Evolutionary conservation across 352 stramenopile species (phyloP).

Genomic region (Phytophthora colocasiae): DNA sequence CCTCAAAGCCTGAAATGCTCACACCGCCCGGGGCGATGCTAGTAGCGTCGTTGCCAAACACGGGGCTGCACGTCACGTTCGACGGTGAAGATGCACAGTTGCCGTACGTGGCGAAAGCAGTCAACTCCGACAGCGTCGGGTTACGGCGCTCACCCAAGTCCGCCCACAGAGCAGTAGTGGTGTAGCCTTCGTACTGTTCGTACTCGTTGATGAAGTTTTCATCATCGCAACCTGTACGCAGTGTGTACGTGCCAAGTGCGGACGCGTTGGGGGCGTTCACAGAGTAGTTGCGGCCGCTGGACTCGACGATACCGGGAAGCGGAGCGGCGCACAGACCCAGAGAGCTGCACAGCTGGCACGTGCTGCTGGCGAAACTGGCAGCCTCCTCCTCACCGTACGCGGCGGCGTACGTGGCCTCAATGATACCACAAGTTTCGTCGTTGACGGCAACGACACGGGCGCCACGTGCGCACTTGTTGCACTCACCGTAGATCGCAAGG

Average conservation of each 20-base stretch:
- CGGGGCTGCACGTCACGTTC: conserved; percentile 67
- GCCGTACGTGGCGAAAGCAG: conserved; percentile 54
- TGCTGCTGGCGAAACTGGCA: conserved; percentile 34
- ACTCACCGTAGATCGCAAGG: conserved; percentile 46
- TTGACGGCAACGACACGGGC: conserved; percentile 54
- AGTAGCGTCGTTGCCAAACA: conserved; percentile 63
- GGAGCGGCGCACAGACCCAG: conserved; percentile 62
- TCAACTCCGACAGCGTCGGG: conserved; percentile 57
- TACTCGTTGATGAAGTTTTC: conserved; percentile 64
- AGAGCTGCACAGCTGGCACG: conserved; percentile 49
- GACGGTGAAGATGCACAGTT: conserved; percentile 52
- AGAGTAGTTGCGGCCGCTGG: conserved; percentile 61
- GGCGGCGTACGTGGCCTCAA: conserved; percentile 51
- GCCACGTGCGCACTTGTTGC: conserved; percentile 52
- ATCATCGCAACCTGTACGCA: conserved; percentile 62
- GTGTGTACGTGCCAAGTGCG: conserved; percentile 47
- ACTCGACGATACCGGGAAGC: conserved; percentile 61
- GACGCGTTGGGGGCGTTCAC: conserved; percentile 30
- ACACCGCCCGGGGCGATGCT: conserved; percentile 52
- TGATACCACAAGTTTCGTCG: conserved; percentile 44
- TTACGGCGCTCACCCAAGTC: conserved; percentile 51
- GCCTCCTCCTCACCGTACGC: conserved; percentile 47
- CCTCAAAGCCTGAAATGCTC: conserved; percentile 55
- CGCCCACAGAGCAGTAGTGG: conserved; percentile 46
- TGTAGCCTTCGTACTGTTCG: conserved; percentile 58